Conservation (phyloP, 192 early-diverging fungal genomes). For the Coemansia sp. region DNA sequence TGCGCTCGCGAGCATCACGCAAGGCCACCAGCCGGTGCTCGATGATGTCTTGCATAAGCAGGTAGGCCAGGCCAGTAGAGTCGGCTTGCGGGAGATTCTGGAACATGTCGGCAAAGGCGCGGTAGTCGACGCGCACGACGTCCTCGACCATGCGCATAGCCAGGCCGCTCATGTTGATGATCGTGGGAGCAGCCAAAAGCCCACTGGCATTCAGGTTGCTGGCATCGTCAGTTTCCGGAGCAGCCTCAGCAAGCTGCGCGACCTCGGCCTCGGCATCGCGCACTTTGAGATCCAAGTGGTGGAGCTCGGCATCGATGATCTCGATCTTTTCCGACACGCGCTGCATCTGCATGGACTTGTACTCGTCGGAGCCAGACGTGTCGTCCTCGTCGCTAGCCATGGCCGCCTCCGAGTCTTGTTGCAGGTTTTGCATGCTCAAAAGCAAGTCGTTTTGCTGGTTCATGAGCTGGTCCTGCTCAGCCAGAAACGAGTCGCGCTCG, state of each 20-base stretch:
- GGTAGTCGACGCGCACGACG: slow-evolving; percentile 52
- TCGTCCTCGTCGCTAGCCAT: slow-evolving; percentile 5
- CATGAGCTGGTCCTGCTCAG: slow-evolving; percentile 47
- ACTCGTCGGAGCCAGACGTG: slow-evolving; percentile 15
- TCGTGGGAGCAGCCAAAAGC: slow-evolving; percentile 14
- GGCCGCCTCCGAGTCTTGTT: neutral
- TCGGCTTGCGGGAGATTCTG: slow-evolving; percentile 23
- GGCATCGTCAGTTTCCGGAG: neutral
- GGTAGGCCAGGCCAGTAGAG: slow-evolving; percentile 35
- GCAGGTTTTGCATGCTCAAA: slow-evolving; percentile 25
- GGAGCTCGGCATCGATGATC: slow-evolving; percentile 54
- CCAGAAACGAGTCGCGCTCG: slow-evolving; percentile 45
- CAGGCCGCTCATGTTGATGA: slow-evolving; percentile 54
- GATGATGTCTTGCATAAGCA: slow-evolving; percentile 53
- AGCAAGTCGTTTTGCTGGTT: slow-evolving; percentile 50
- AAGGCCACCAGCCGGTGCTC: slow-evolving; percentile 35
- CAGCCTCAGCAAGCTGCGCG: slow-evolving; percentile 43
- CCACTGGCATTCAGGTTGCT: slow-evolving; percentile 16
- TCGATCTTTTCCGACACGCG: slow-evolving; percentile 39
- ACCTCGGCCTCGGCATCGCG: slow-evolving; percentile 51
- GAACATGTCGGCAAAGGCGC: slow-evolving; percentile 42
- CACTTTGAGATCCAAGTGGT: slow-evolving; percentile 52
- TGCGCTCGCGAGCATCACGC: slow-evolving; percentile 34
- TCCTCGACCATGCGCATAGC: slow-evolving; percentile 59
- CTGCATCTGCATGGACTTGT: slow-evolving; percentile 11